A percentile compares a stretch with the other conserved stretches of the same genome.
Conservation (phyloP, 2,329 filamentous ascomycete genomes). For the Colletotrichum liriopes region DNA sequence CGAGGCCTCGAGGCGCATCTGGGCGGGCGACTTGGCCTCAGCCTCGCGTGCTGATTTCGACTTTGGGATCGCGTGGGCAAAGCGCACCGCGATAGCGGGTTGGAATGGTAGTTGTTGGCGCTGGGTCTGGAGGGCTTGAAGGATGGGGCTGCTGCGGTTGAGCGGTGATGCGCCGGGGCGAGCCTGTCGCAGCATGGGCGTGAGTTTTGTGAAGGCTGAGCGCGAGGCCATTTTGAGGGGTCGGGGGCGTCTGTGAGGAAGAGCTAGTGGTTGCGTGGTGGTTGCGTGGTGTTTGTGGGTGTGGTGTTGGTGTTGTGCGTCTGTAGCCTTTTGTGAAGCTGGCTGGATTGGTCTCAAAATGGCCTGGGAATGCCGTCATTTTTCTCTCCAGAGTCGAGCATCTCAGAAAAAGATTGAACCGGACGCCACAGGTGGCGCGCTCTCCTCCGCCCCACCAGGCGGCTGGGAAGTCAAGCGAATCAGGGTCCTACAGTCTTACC, state of each 20-base stretch:
- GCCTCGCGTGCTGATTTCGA: conserved; percentile 35
- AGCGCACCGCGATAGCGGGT: conserved; percentile 41
- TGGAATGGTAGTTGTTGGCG: conserved; percentile 16
- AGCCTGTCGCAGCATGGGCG: conserved; percentile 34
- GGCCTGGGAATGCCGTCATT: conserved; percentile 37
- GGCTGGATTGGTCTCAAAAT: background rate
- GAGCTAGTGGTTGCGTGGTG: too few species aligned
- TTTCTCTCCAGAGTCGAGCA: background rate
- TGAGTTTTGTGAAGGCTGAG: conserved; percentile 20
- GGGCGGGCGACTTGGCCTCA: conserved; percentile 46
- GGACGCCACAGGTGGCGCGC: conserved; percentile 29
- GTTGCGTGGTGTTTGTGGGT: background rate
- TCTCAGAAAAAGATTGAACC: background rate
- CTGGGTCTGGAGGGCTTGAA: conserved; percentile 16
- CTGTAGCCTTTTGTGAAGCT: background rate
- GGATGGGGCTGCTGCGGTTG: conserved; percentile 12
- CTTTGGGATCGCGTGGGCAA: conserved; percentile 49
- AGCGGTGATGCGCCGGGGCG: conserved; percentile 29
- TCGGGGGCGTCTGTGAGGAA: background rate
- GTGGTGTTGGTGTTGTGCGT: background rate
- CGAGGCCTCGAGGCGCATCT: conserved; percentile 53
- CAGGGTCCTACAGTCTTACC: conserved; percentile 11
- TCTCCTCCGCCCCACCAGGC: background rate
- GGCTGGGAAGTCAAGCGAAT: background rate
- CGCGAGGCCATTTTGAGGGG: conserved; percentile 37